Conservation (phyloP, 257 asterid species). For the Salvia hispanica region DNA sequence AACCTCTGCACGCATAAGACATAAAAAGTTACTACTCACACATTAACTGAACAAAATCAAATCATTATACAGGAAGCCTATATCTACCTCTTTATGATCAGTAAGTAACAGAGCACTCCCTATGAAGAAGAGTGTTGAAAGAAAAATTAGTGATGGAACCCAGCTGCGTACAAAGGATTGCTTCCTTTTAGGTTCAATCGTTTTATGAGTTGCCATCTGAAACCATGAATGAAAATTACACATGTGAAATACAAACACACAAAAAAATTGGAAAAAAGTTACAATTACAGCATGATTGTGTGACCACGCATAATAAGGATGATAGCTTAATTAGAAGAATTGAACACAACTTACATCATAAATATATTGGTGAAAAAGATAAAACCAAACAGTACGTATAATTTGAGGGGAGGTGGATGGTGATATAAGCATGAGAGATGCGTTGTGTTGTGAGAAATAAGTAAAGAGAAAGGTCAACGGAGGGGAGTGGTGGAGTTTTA, state of each 20-base stretch:
- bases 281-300: neutral
- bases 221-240: neutral
- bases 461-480: conserved; percentile 41
- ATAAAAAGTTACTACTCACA: too few relatives aligned
- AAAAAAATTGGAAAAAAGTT: neutral
- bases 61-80: too few relatives aligned
- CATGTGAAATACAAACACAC: neutral
- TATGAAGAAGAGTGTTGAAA: conserved; percentile 51
- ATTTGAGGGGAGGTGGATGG: neutral
- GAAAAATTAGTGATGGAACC: conserved; percentile 43
- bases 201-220: conserved; percentile 30
- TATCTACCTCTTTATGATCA: conserved; percentile 55
- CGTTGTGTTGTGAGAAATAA: neutral
- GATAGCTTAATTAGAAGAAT: neutral
- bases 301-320: neutral
- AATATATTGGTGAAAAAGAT: conserved; percentile 13
- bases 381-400: neutral
- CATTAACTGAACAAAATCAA: too few relatives aligned
- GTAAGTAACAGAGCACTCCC: conserved; percentile 42
- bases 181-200: conserved; percentile 42
- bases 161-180: conserved; percentile 42
- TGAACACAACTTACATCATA: neutral
- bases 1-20: conserved; percentile 41
- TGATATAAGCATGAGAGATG: neutral
- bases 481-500: conserved; percentile 36